These are phyloP conservation scores for Penicillium maclennaniae DNA, from an alignment of 495 filamentous ascomycete species.

Conservation along the genomic window DNA sequence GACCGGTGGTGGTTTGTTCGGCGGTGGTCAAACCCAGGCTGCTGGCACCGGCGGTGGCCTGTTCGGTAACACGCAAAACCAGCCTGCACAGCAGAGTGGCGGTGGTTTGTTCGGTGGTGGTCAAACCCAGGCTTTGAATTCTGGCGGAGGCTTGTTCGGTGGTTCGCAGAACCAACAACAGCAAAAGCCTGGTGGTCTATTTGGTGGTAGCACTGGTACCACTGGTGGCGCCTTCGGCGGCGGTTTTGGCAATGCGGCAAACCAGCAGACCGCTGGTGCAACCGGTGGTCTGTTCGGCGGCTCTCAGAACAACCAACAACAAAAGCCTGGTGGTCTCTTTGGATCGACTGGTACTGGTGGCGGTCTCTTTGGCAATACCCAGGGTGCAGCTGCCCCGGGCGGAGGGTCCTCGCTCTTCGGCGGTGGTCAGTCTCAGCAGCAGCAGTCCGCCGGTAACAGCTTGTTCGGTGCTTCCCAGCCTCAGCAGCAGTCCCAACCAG, in stretches of 20 bases:
- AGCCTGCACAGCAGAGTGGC: conserved; percentile 37
- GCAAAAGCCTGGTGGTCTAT: conserved; percentile 36
- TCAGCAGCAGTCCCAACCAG: conserved; percentile 45
- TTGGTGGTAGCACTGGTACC: conserved; percentile 21
- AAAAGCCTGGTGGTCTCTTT: conserved; percentile 56
- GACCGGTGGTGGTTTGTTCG: conserved; percentile 42
- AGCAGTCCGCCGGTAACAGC: conserved; percentile 50
- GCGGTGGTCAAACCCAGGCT: conserved; percentile 3
- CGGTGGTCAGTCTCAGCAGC: conserved; percentile 59
- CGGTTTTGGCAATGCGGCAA: conserved; percentile 42
- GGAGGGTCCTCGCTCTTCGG: conserved; percentile 58
- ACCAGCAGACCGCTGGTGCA: conserved; percentile 28
- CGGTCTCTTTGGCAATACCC: conserved; percentile 45
- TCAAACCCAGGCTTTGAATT: conserved; percentile 29
- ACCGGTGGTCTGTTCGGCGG: conserved; percentile 30
- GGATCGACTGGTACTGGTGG: conserved; percentile 30
- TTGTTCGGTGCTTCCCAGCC: conserved; percentile 63
- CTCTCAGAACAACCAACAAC: conserved; percentile 43
- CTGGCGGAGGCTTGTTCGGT: conserved; percentile 31
- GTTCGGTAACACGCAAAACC: conserved; percentile 37
- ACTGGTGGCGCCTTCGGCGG: conserved; percentile 27
- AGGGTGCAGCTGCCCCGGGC: conserved; percentile 31
- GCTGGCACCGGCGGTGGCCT: conserved; percentile 32
- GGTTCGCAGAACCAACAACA: conserved; percentile 31
- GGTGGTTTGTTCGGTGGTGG: conserved; percentile 44